Percentiles rank a stretch among this genome's conserved stretches.
Conservation (phyloP, 208 protist genomes). For the Acanthamoeba culbertsoni region DNA sequence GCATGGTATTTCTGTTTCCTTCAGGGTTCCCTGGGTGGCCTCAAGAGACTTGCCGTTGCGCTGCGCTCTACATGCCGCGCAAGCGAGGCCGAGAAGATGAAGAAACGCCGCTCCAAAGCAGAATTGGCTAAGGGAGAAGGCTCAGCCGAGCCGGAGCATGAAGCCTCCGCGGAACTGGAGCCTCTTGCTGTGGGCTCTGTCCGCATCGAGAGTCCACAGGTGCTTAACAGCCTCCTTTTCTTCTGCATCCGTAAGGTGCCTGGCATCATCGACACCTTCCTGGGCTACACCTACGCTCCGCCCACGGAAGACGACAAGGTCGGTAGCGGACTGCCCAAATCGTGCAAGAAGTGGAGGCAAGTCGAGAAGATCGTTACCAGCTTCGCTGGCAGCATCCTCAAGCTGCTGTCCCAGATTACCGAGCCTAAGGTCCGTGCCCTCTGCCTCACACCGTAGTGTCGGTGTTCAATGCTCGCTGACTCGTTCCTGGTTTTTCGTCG, state of each 20-base stretch:
- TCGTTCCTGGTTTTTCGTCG: background rate
- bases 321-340: background rate
- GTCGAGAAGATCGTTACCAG: conserved; percentile 11
- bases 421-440: conserved; percentile 4
- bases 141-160: background rate
- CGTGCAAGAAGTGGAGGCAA: background rate
- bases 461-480: too few species aligned
- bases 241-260: conserved; percentile 47
- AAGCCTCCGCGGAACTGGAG: background rate
- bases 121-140: conserved; percentile 10
- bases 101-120: background rate
- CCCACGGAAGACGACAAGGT: background rate
- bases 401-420: conserved; percentile 41
- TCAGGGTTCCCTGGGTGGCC: background rate
- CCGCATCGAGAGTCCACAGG: conserved; percentile 2
- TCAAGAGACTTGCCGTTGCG: background rate
- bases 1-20: background rate
- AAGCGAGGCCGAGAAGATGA: background rate
- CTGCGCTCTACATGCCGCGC: background rate
- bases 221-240: conserved; percentile 46
- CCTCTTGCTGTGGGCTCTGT: background rate
- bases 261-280: background rate
- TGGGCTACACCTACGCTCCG: background rate
- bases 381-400: conserved; percentile 47
- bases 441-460: background rate